Base-by-base conservation (phyloP, 176 grass and related monocot species). In the Elymus sibiricus region DNA sequence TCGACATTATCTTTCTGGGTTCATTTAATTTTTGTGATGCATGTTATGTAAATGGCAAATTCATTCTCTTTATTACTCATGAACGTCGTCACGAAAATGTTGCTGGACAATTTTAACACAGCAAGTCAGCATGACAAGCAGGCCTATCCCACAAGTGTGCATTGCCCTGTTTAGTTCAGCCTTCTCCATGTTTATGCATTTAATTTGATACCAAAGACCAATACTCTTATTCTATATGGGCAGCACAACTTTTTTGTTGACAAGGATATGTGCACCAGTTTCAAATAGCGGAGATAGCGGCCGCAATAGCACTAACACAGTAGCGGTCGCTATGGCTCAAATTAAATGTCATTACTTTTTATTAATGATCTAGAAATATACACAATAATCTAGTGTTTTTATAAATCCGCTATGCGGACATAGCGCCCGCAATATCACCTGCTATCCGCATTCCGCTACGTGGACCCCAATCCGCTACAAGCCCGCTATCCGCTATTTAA, bases 1-100 rank as follows among this genome's bases (percentile, higher is more conserved):
- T 26, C 11, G 1, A 74, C 11, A 83, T 75, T 75, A 35, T 65
- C 56, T 64, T 66, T 35, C 38, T 63, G 46, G 61, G 59, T 42
- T 15, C 35, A 58, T 16, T 43, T 64, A 7, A 29, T 82, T 87
- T 39, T n/a, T 79, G 17, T 67, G 74, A 65, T 73, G 34, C 43
- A 58, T 66, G 43, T 44, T 51, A 77, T 75, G 29, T 37, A 78
- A 78, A 61, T 86, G 10, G 16, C 24, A 64, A 55, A 9, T 35
- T 58, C 82, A 9, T 35, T 86, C 25, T 43, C 12, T 86, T 66
- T 81, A 3, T 59, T 77, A 59, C 22, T 32, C 13, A 82, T 83
- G 27, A 79, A 59, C 6, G 1, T 27, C 1, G 9, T 11, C 34
- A 59, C 42, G 35, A 39, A 76, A 34, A 68, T 82, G 47, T 24